phyloP scores from a whole-genome alignment of 2,329 filamentous ascomycete species.

The Tolypocladium album region DNA sequence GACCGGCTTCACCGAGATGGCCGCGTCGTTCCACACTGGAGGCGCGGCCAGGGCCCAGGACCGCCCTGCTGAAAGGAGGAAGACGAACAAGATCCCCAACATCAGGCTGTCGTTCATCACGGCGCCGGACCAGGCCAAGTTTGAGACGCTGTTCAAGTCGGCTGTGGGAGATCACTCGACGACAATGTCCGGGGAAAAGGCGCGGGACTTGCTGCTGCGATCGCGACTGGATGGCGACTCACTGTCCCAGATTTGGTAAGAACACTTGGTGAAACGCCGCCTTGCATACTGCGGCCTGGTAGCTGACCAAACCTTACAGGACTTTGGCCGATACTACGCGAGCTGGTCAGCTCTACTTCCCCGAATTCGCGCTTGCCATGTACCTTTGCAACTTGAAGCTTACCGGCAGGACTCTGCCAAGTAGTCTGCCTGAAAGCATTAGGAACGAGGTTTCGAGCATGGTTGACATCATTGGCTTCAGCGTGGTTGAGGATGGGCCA shows the following conservation, averaged over 20 bases:
- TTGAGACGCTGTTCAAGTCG: constrained; percentile 95
- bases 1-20: constrained; percentile 57
- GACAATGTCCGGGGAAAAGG: constrained; percentile 87
- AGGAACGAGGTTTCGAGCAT: constrained; percentile 98
- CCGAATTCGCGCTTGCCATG: constrained; percentile 96
- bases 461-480: constrained; percentile 98
- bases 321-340: constrained; percentile 91
- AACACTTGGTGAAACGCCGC: neutral
- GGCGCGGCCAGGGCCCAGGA: constrained; percentile 33
- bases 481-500: constrained; percentile 61
- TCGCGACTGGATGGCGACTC: constrained; percentile 82
- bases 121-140: constrained; percentile 87
- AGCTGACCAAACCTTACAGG: constrained; percentile 35
- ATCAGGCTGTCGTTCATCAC: constrained; percentile 95
- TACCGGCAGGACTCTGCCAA: constrained; percentile 73
- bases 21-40: constrained; percentile 51
- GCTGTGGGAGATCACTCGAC: constrained; percentile 76
- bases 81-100: constrained; percentile 74
- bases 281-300: neutral
- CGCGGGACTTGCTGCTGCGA: constrained; percentile 75
- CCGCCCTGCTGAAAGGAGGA: constrained; percentile 39
- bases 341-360: constrained; percentile 90
- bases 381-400: constrained; percentile 93
- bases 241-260: constrained; percentile 84
- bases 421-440: constrained; percentile 68